phyloP scores from a whole-genome alignment of 2,329 filamentous ascomycete genomes.

The Nakataea oryzae region DNA sequence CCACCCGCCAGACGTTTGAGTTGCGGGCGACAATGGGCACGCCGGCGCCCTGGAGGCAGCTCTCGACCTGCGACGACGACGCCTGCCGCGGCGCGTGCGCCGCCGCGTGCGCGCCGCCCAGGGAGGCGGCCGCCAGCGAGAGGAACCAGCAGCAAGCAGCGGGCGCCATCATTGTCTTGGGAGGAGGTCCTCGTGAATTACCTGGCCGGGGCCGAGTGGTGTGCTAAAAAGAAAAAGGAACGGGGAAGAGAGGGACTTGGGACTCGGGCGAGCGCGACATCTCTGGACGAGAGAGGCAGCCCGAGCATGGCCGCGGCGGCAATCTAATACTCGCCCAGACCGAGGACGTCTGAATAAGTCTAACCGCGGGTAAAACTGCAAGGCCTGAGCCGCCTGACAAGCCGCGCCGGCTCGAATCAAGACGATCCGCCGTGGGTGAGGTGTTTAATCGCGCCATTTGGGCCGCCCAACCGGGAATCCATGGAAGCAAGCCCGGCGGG shows the following conservation, averaged over 20 bases:
- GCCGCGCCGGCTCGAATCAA: background rate
- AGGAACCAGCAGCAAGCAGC: background rate
- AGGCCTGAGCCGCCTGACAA: background rate
- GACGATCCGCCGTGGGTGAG: background rate
- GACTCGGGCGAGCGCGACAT: too few species aligned
- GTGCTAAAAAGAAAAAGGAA: too few species aligned
- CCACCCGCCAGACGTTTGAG: slow-evolving; percentile 19
- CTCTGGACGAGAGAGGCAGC: background rate
- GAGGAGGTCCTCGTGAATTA: too few species aligned
- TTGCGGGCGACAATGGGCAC: slow-evolving; percentile 11
- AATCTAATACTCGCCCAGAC: background rate
- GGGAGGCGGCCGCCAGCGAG: background rate
- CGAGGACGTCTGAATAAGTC: background rate
- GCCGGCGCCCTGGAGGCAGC: slow-evolving; percentile 12
- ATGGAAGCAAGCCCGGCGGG: background rate
- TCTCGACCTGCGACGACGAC: slow-evolving; percentile 6
- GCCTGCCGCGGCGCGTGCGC: background rate
- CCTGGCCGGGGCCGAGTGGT: too few species aligned
- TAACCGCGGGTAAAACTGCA: background rate
- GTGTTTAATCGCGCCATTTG: background rate
- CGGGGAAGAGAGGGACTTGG: too few species aligned
- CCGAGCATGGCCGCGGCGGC: too few species aligned
- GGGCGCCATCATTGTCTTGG: background rate
- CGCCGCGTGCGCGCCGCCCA: background rate
- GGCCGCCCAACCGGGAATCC: too few species aligned